Conservation (phyloP, 768 basidiomycete species). For the Mycena maculata region DNA sequence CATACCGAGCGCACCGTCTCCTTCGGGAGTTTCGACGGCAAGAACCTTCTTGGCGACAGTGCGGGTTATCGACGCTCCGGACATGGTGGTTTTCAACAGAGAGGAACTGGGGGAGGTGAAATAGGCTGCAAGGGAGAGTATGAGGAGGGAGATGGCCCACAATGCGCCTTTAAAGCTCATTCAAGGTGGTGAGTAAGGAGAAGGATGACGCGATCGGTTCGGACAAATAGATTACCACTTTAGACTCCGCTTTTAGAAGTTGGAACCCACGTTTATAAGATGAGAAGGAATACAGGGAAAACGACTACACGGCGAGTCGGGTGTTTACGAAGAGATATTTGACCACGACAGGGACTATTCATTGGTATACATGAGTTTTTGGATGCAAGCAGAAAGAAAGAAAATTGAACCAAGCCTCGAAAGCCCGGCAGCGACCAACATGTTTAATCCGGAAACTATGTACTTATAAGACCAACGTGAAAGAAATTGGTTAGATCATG, state of each 20-base stretch:
- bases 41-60: conserved; percentile 81
- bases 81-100: conserved; percentile 35
- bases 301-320: too few species aligned
- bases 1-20: conserved; percentile 9
- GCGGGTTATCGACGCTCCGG: conserved; percentile 62
- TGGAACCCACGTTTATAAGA: conserved; percentile 6
- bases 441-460: too few species aligned
- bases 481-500: too few species aligned
- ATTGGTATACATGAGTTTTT: too few species aligned
- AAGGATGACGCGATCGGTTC: neutral
- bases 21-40: conserved; percentile 81
- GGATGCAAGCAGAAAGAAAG: too few species aligned
- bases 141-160: conserved; percentile 10
- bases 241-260: conserved; percentile 13
- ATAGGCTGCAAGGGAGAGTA: conserved; percentile 31
- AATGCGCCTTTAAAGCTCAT: conserved; percentile 23
- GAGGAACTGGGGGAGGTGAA: conserved; percentile 13
- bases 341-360: too few species aligned
- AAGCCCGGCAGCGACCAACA: too few species aligned
- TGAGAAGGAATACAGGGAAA: neutral
- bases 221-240: neutral
- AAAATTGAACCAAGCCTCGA: too few species aligned
- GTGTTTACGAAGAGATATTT: too few species aligned
- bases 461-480: too few species aligned
- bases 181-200: neutral